These are phyloP conservation scores for Entonaema liquescens DNA, from an alignment of 495 filamentous ascomycete genomes.

Conservation along the genomic window DNA sequence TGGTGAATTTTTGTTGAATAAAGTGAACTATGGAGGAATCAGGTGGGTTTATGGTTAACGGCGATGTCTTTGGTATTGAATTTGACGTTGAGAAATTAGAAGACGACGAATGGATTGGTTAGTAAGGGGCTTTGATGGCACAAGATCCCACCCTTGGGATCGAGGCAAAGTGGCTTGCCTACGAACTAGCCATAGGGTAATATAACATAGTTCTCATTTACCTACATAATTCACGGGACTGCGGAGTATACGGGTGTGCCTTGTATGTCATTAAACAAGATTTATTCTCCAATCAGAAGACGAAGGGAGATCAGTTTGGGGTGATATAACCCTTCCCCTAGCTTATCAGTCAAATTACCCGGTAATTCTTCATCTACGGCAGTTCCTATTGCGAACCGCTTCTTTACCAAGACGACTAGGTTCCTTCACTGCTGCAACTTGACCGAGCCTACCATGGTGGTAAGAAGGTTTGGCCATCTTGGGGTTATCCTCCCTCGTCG, in stretches of 20 bases:
- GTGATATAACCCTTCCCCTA: slow-evolving; percentile 27
- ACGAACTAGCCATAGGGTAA: not conserved
- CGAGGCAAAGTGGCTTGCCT: not conserved
- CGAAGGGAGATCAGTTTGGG: slow-evolving; percentile 10
- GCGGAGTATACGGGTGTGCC: not conserved
- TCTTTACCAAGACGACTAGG: not conserved
- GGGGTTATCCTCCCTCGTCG: not conserved
- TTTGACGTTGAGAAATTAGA: no score
- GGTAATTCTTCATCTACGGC: slow-evolving; percentile 28
- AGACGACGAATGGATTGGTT: no score
- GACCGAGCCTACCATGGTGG: not conserved
- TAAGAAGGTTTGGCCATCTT: not conserved
- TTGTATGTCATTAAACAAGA: not conserved
- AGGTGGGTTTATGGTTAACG: no score
- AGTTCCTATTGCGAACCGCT: slow-evolving; percentile 23
- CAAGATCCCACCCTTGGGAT: no score
- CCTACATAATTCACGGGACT: not conserved
- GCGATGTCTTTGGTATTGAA: no score
- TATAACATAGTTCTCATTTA: slow-evolving; percentile 13
- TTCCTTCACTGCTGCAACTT: not conserved
- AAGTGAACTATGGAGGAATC: no score
- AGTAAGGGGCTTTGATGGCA: no score
- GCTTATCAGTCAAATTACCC: slow-evolving; percentile 22
- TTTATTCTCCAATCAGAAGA: slow-evolving; percentile 10
- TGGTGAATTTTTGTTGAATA: no score